phyloP scores from a whole-genome alignment of 805 yeast species.

The Ascoidea tarda region DNA sequence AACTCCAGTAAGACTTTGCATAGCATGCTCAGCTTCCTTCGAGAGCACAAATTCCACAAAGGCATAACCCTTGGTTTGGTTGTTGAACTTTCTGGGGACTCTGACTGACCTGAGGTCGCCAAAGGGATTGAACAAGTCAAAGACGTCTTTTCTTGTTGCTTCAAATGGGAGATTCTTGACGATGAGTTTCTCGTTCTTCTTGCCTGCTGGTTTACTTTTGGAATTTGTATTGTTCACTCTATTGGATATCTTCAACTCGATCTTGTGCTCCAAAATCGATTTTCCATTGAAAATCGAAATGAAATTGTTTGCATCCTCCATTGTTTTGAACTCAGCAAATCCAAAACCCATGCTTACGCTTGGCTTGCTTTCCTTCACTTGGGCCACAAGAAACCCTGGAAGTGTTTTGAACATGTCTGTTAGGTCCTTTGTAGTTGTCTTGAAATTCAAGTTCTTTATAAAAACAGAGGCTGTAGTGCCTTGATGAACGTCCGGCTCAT shows the following conservation, averaged over 20 bases:
- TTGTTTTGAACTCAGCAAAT: constrained; percentile 77
- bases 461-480: constrained; percentile 84
- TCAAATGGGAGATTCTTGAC: constrained; percentile 97
- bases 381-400: constrained; percentile 71
- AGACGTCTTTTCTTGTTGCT: constrained; percentile 84
- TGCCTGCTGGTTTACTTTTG: constrained; percentile 15
- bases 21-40: constrained; percentile 87
- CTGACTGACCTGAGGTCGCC: constrained; percentile 92
- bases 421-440: constrained; percentile 50
- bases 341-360: constrained; percentile 96
- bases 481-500: constrained; percentile 27
- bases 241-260: constrained; percentile 78
- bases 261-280: constrained; percentile 75
- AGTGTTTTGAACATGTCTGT: constrained; percentile 49
- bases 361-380: constrained; percentile 53
- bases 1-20: constrained; percentile 88
- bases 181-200: constrained; percentile 61
- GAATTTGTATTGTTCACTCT: constrained; percentile 15
- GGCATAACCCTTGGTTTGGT: constrained; percentile 93
- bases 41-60: constrained; percentile 83
- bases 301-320: constrained; percentile 68
- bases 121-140: constrained; percentile 84
- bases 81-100: constrained; percentile 92
- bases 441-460: constrained; percentile 82
- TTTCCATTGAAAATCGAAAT: constrained; percentile 60